Base-by-base conservation (phyloP, 306 rosid species). In the Fagus sylvatica region DNA sequence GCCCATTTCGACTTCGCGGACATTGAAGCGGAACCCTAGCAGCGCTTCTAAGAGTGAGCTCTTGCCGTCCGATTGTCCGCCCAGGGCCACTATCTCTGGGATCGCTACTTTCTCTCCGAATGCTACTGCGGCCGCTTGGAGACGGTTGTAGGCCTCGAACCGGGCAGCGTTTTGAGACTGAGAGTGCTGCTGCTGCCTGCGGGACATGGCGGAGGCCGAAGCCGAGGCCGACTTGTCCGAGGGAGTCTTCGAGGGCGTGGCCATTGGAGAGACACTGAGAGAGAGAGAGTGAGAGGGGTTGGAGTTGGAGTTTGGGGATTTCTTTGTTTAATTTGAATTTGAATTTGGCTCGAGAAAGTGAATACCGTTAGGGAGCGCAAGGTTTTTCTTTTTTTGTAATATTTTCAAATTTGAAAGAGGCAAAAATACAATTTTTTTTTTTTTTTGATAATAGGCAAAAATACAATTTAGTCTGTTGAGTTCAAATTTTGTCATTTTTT, bases 1-100 rank as follows among this genome's bases (percentile, higher is more conserved):
- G 1, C 98, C 98, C 96, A 95, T 95, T 83, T 95, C 98, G 37
- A 95, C 98, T 78, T 95, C 97, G 8, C 98, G 98, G 54, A 92
- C 92, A 73, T 95, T 95, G 91, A 95, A 95, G 0, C 98, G 93
- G 78, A 95, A 95, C 1, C 98, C 98, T 2, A 92, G 88, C 13
- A 95, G 89, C 0, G 98, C 98, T 76, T 95, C 98, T 0, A 95
- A 83, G 76, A 95, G 97, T 2, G 98, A 95, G 79, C 97, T 89
- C 79, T 95, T 95, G 4, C 98, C 98, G 67, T 95, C 98, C 1
- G 98, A 92, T 15, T 95, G 98, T 9, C 98, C 98, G 0, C 97
- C 98, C 1, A 95, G 78, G 7, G 97, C 97, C 0, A 95, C 95
- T 40, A 95, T 95, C 91, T 95, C 98, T 0, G 98, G 98, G 46